A percentile compares a stretch with the other conserved stretches of the same genome.
phyloP scores from a whole-genome alignment of 1,284 basidiomycete genomes.

The Sphagnurus paluster region DNA sequence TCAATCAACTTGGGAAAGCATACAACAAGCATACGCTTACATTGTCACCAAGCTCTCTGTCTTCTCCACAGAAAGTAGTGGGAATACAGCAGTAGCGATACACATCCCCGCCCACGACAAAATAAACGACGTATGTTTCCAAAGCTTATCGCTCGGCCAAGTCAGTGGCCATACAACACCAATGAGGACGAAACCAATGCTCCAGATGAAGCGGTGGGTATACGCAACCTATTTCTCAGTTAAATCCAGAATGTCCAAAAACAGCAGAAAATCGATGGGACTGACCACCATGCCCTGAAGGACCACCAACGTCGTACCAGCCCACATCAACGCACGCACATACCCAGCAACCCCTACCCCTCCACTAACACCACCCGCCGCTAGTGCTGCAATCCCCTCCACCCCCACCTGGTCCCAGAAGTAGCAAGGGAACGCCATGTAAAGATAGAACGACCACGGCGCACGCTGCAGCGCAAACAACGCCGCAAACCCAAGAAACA shows the following conservation, averaged over 20 bases:
- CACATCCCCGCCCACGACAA: constrained; percentile 58
- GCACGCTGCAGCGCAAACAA: constrained; percentile 66
- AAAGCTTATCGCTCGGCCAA: constrained; percentile 41
- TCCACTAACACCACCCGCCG: constrained; percentile 1
- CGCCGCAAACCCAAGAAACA: constrained; percentile 41
- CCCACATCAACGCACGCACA: constrained; percentile 24
- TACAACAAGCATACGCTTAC: too few species aligned
- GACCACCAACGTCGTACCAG: constrained; percentile 37
- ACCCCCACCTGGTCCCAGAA: constrained; percentile 65
- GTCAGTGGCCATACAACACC: constrained; percentile 70
- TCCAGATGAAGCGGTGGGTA: constrained; percentile 73
- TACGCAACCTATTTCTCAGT: constrained; percentile 79
- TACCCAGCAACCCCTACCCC: constrained; percentile 6
- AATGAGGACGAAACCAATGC: constrained; percentile 62
- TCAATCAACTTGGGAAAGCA: too few species aligned
- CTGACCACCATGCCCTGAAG: constrained; percentile 77
- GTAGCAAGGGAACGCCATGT: constrained; percentile 73
- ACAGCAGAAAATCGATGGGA: constrained; percentile 12
- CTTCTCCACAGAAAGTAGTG: constrained; percentile 74
- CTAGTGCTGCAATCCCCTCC: constrained; percentile 20
- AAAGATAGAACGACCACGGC: constrained; percentile 77
- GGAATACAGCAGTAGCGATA: constrained; percentile 64
- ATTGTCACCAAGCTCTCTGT: constrained; percentile 62
- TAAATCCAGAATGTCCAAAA: background rate
- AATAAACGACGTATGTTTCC: constrained; percentile 11